These are phyloP conservation scores for Oryza australiensis DNA, from an alignment of 176 grass and related monocot species.

Conservation along the genomic window DNA sequence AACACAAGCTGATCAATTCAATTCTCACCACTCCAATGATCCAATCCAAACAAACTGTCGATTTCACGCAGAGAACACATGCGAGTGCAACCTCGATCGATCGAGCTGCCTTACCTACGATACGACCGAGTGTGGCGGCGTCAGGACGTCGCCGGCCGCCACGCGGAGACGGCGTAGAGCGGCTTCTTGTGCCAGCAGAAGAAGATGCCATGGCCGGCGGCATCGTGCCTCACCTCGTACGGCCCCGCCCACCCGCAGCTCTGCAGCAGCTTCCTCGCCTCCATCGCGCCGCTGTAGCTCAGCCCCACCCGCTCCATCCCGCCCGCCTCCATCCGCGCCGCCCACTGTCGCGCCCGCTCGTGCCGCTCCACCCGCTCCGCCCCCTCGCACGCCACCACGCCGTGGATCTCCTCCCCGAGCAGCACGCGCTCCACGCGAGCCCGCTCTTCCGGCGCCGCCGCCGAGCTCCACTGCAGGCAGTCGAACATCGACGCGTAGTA, in stretches of 20 bases:
- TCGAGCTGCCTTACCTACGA: not conserved
- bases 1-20: not conserved
- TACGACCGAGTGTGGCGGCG: not conserved
- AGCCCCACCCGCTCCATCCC: slow-evolving; percentile 47
- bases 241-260: slow-evolving; percentile 41
- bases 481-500: slow-evolving; percentile 61
- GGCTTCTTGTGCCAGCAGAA: slow-evolving; percentile 58
- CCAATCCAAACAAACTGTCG: not conserved
- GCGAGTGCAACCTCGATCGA: not conserved
- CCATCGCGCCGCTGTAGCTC: slow-evolving; percentile 50
- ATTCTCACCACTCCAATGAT: not conserved
- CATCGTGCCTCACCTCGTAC: slow-evolving; percentile 53
- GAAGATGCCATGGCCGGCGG: slow-evolving; percentile 39
- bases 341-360: slow-evolving; percentile 44
- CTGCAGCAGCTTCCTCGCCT: slow-evolving; percentile 58
- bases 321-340: slow-evolving; percentile 42
- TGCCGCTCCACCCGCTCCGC: slow-evolving; percentile 45
- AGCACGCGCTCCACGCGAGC: slow-evolving; percentile 41
- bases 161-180: slow-evolving; percentile 52
- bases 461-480: slow-evolving; percentile 39
- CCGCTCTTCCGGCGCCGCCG: slow-evolving; percentile 23
- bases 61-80: too few species aligned
- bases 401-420: slow-evolving; percentile 40
- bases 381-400: slow-evolving; percentile 54
- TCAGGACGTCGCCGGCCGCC: slow-evolving; percentile 37